These are phyloP conservation scores for Xerocomus brunneocitrinus DNA, from an alignment of 768 basidiomycete genomes.

Conservation along the genomic window DNA sequence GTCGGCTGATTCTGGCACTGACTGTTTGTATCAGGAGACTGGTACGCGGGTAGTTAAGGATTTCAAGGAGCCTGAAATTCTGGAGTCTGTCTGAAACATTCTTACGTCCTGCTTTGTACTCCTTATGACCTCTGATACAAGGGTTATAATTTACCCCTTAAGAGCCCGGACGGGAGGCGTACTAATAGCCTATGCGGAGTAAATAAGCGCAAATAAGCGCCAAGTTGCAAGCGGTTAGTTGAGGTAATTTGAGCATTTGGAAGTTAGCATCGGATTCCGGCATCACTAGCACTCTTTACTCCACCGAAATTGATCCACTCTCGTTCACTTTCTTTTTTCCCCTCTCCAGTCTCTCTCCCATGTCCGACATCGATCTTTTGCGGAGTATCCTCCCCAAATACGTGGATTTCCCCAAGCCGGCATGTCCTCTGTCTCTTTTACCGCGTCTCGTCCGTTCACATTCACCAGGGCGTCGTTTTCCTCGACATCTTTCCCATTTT, in stretches of 20 bases:
- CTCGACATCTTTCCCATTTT: conserved; percentile 95
- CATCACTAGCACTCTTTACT: neutral
- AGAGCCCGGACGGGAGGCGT: too few species aligned
- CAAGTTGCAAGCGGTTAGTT: neutral
- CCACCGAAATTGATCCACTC: neutral
- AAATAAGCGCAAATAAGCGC: conserved; percentile 22
- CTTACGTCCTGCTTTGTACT: conserved; percentile 35
- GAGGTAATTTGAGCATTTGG: neutral
- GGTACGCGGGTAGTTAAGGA: conserved; percentile 92
- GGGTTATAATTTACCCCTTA: conserved; percentile 29
- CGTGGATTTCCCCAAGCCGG: conserved; percentile 89
- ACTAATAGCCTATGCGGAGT: neutral
- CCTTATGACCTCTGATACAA: too few species aligned
- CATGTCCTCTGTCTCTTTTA: conserved; percentile 27
- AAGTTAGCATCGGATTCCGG: neutral
- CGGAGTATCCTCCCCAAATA: conserved; percentile 55
- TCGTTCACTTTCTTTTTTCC: neutral
- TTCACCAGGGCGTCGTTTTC: conserved; percentile 76
- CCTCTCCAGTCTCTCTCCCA: conserved; percentile 26
- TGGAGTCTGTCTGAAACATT: conserved; percentile 77
- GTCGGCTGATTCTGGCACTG: conserved; percentile 1
- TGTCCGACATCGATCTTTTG: conserved; percentile 76
- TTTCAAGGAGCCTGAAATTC: conserved; percentile 96
- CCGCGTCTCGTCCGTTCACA: neutral
- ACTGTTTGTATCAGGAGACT: conserved; percentile 61